Base-by-base conservation (phyloP, 805 yeast genomes). In the Diddensiella caesifluorescens region DNA sequence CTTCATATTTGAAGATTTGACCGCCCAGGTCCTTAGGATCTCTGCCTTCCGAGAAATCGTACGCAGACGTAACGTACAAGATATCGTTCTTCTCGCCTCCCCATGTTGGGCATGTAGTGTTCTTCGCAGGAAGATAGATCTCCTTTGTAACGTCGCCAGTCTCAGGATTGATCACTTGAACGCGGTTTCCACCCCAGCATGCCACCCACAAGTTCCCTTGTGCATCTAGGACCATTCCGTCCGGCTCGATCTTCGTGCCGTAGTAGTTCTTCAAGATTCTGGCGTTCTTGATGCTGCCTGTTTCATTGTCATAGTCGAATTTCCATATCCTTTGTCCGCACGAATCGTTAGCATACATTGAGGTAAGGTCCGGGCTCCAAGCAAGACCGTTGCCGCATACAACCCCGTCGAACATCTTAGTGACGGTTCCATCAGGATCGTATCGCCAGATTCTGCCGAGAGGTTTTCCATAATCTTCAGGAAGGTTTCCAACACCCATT, bases 341-440 rank as follows among this genome's bases (percentile, higher is more conserved):
- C 2, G 80, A 73, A 43, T 77, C 77, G 4, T 82, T 76, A 63
- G 77, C 67, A 48, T 67, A 77, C 57, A 75, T 55, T 7, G 58
- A 54, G 18, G 64, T 67, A 4, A 61, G 61, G 37, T 60, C 63
- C 10, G 60, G 60, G 13, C 57, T 52, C 77, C 80, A 80, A 34
- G 74, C 77, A 38, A 79, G 60, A 15, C 94, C 92, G 57, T 87
- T 87, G 9, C 63, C 62, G 44, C 64, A 61, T 12, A 60, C 59
- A 9, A 62, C 44, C 4, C 63, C 65, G 12, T 26, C 50, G 6
- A 19, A 61, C 58, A 62, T 52, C 35, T 39, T 39, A 29, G 42
- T 47, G 31, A 56, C 39, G 3, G 55, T 29, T 4, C 65, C 64
- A 43, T 62, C 65, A 5, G 62, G 60, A 38, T 57, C 64, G 43